phyloP scores from a whole-genome alignment of 768 basidiomycete species.

The Astraeus odoratus region DNA sequence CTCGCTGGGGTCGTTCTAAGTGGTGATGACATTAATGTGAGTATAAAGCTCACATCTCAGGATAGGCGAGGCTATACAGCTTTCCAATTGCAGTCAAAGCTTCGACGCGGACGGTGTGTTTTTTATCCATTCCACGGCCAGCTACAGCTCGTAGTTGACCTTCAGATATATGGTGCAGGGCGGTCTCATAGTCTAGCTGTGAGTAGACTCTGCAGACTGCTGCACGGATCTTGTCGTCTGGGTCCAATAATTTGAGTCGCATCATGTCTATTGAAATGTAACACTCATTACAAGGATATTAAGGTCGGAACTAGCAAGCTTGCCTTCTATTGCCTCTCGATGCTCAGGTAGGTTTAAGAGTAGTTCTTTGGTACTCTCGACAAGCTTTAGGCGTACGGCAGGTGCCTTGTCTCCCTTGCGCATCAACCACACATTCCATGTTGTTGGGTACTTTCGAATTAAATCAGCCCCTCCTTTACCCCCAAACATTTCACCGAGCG shows the following conservation, averaged over 20 bases:
- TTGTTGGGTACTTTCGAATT: slow-evolving; percentile 68
- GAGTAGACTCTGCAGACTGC: slow-evolving; percentile 78
- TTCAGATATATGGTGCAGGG: slow-evolving; percentile 70
- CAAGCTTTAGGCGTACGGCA: slow-evolving; percentile 67
- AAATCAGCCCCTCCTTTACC: slow-evolving; percentile 70
- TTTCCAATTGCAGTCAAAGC: slow-evolving; percentile 72
- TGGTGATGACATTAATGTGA: neutral
- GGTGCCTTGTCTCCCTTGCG: slow-evolving; percentile 72
- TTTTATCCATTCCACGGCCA: slow-evolving; percentile 77
- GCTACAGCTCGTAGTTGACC: slow-evolving; percentile 56
- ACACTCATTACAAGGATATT: slow-evolving; percentile 3
- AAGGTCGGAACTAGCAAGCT: slow-evolving; percentile 12
- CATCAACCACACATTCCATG: slow-evolving; percentile 81
- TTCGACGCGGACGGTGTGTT: slow-evolving; percentile 63
- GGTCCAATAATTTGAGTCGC: slow-evolving; percentile 64
- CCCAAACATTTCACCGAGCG: slow-evolving; percentile 86
- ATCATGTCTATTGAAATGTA: slow-evolving; percentile 42
- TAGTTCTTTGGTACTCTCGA: slow-evolving; percentile 61
- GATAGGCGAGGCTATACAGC: slow-evolving; percentile 75
- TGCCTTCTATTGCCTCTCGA: slow-evolving; percentile 67
- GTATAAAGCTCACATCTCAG: slow-evolving; percentile 68
- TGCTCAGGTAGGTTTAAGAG: slow-evolving; percentile 62
- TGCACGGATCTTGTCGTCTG: slow-evolving; percentile 87
- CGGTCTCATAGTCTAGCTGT: slow-evolving; percentile 85
- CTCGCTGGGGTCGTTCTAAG: slow-evolving; percentile 46